Base-by-base conservation (phyloP, 2,329 filamentous ascomycete genomes). In the Diaporthe amygdali region DNA sequence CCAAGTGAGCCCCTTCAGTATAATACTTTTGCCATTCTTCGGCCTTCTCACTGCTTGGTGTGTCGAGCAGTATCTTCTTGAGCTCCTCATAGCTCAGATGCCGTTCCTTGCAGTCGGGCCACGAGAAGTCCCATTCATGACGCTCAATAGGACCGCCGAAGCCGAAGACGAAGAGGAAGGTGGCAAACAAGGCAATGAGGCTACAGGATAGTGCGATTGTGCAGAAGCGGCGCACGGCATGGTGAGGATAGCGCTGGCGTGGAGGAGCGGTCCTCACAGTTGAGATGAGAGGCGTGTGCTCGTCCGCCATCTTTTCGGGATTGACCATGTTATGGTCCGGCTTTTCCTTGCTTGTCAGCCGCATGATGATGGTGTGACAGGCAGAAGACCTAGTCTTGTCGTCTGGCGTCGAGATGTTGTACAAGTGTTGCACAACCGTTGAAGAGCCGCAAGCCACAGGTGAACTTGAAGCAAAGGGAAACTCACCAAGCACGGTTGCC, bases 11-110 rank as follows among this genome's bases (percentile, higher is more conserved):
- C 0, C 94, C 94, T 0, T 91, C 84, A 0, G 93, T 93, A 77
- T 96, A 96, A 79, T 95, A 96, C 73, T 85, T 85, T 80, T 91
- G 94, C 93, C 93, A 95, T 81, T 94, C 90, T 74, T 88, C 86
- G 10, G 88, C 88, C 74, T 86, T 86, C 56, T 87, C 82, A 37
- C 85, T 83, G 69, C 85, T 87, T 6, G 90, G 90, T 0, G 89
- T 91, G 34, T 88, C 84, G 52, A 91, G 82, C 46, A 92, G 79
- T 37, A 92, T 88, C 7, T 81, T 76, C 73, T 86, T 82, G n/a
- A 92, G 83, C 74, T 90, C 82, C 44, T 87, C 83, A 71, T 86
- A 86, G 32, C 77, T 78, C 66, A 88, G 71, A 51, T 76, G 78
- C n/a, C 75, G 72, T 27, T 76, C 73, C 30, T 79, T 75, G 37